Evolutionary conservation across 345 rosid species (phyloP).

Genomic region (Arabidopsis arenosa): DNA sequence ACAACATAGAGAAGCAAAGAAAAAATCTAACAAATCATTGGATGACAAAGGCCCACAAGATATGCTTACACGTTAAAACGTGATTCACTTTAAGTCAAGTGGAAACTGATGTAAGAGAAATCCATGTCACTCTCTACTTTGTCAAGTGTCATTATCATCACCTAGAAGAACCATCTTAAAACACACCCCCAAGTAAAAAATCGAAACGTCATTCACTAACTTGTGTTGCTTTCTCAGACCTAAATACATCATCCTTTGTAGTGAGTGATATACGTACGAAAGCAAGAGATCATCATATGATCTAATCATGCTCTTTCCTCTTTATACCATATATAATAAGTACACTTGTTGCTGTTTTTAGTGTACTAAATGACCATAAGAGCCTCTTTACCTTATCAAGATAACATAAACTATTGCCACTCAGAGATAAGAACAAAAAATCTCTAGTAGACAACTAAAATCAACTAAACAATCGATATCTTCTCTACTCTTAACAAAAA

Average conservation of each 20-base stretch:
- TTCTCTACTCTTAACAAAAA: no score
- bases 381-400: slow-evolving; percentile 14
- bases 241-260: slow-evolving; percentile 33
- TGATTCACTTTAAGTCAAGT: slow-evolving; percentile 48
- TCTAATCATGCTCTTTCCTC: slow-evolving; percentile 37
- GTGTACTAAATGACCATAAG: slow-evolving; percentile 14
- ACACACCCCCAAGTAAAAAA: slow-evolving; percentile 15
- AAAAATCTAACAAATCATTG: slow-evolving; percentile 36
- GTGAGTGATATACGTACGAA: slow-evolving; percentile 32
- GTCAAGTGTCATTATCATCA: slow-evolving; percentile 51
- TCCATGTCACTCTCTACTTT: slow-evolving; percentile 56
- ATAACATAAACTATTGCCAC: slow-evolving; percentile 37
- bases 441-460: no score
- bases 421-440: no score
- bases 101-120: slow-evolving; percentile 51
- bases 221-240: slow-evolving; percentile 38
- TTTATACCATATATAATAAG: not conserved
- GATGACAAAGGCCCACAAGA: slow-evolving; percentile 44
- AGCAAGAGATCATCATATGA: slow-evolving; percentile 36
- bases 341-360: slow-evolving; percentile 31
- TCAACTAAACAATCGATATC: no score
- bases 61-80: slow-evolving; percentile 43
- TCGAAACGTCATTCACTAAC: slow-evolving; percentile 40
- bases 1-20: slow-evolving; percentile 29
- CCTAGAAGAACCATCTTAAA: slow-evolving; percentile 46